Evolutionary conservation across 805 yeast genomes (phyloP).

Genomic region (Metschnikowia lochheadii): DNA sequence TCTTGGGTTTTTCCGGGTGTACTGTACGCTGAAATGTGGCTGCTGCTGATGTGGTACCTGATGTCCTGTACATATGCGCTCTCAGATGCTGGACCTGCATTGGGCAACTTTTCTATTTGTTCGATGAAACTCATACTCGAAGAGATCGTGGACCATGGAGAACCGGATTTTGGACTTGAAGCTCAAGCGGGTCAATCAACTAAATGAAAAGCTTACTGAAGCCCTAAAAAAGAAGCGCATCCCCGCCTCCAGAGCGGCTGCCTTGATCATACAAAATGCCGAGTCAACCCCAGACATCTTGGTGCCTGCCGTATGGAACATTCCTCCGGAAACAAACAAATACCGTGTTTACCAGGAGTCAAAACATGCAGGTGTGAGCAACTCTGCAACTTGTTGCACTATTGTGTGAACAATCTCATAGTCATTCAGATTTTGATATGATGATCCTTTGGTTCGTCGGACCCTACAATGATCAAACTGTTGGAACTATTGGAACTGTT

Average conservation of each 20-base stretch:
- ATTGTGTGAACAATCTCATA: conserved; percentile 18
- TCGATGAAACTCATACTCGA: neutral
- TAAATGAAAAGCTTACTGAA: conserved; percentile 49
- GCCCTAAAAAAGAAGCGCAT: conserved; percentile 54
- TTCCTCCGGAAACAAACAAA: conserved; percentile 32
- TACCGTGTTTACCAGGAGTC: conserved; percentile 24
- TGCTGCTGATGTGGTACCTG: conserved; percentile 1
- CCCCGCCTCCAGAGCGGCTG: conserved; percentile 60
- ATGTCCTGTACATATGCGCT: neutral
- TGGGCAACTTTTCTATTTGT: neutral
- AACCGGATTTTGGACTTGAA: conserved; percentile 51
- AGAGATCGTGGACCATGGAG: conserved; percentile 15
- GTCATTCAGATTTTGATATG: no score
- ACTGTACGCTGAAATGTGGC: neutral
- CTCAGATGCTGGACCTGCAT: neutral
- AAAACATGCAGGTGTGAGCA: conserved; percentile 9
- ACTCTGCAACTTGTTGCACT: conserved; percentile 26
- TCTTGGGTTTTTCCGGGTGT: neutral
- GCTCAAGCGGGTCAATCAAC: conserved; percentile 55
- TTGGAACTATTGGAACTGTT: no score
- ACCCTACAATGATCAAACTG: no score
- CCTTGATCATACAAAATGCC: conserved; percentile 41
- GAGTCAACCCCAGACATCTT: conserved; percentile 45
- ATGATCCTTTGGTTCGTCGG: no score
- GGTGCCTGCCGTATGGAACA: conserved; percentile 42